A percentile compares a stretch with the other conserved stretches of the same genome.
phyloP scores from a whole-genome alignment of 305 asterid species.

The Petunia hybrid region DNA sequence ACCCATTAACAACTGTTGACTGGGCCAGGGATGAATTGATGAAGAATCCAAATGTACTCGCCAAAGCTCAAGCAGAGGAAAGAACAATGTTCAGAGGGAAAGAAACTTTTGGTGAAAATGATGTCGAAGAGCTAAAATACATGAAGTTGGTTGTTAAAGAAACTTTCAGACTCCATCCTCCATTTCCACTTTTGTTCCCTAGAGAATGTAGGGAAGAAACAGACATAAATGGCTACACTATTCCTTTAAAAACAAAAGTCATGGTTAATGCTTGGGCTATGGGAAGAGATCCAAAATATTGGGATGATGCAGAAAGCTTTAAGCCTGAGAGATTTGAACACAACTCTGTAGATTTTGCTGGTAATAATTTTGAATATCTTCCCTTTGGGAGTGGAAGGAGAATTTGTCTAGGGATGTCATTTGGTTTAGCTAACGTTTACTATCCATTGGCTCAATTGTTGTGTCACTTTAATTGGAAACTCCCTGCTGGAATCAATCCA shows the following conservation, averaged over 20 bases:
- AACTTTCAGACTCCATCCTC: constrained; percentile 31
- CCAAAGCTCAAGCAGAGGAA: background rate
- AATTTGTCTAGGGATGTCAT: constrained; percentile 58
- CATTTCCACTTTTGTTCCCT: constrained; percentile 23
- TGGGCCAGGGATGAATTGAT: background rate
- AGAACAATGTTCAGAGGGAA: background rate
- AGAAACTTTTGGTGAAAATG: constrained; percentile 18
- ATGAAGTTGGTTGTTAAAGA: background rate
- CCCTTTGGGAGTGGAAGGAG: constrained; percentile 69
- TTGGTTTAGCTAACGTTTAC: constrained; percentile 44
- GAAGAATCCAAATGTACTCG: background rate
- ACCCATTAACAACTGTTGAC: too few species aligned
- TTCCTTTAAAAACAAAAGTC: constrained; percentile 21
- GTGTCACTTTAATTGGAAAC: constrained; percentile 36
- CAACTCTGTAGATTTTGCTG: constrained; percentile 39
- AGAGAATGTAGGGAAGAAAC: constrained; percentile 18
- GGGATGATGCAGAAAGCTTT: constrained; percentile 68
- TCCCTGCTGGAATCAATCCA: constrained; percentile 21
- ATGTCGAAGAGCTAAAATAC: background rate
- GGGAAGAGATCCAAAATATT: constrained; percentile 39
- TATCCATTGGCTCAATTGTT: constrained; percentile 20
- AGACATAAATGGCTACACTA: background rate
- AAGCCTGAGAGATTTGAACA: constrained; percentile 59
- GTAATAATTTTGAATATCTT: constrained; percentile 52
- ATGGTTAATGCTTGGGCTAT: constrained; percentile 15